These are phyloP conservation scores for Neolentinus lepideus DNA, from an alignment of 1,284 basidiomycete species.

Conservation along the genomic window DNA sequence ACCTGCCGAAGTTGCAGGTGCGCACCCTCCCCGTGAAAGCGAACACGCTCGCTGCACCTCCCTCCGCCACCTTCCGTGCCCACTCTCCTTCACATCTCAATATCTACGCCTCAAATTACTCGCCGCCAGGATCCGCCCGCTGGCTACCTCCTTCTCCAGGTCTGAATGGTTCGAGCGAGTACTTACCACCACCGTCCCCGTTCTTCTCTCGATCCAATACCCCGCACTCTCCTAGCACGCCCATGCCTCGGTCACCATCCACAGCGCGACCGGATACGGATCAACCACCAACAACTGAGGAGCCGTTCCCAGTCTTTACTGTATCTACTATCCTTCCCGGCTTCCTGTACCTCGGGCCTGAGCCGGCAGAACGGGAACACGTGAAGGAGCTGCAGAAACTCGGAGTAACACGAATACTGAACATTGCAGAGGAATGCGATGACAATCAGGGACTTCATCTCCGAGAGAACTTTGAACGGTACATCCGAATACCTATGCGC, in stretches of 20 bases:
- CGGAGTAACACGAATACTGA: slow-evolving; percentile 87
- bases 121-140: slow-evolving; percentile 42
- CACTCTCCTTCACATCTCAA: slow-evolving; percentile 58
- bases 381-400: slow-evolving; percentile 64
- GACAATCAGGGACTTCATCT: slow-evolving; percentile 71
- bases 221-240: slow-evolving; percentile 23
- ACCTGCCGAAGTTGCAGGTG: slow-evolving; percentile 50
- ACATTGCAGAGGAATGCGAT: slow-evolving; percentile 88
- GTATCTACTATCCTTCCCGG: slow-evolving; percentile 86
- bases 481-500: slow-evolving; percentile 84
- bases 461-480: slow-evolving; percentile 68
- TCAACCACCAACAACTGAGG: slow-evolving; percentile 46
- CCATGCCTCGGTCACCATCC: slow-evolving; percentile 38
- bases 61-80: slow-evolving; percentile 24
- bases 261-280: slow-evolving; percentile 53
- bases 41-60: slow-evolving; percentile 49
- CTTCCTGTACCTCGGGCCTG: slow-evolving; percentile 89
- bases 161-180: slow-evolving; percentile 10
- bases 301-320: slow-evolving; percentile 56
- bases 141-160: slow-evolving; percentile 17
- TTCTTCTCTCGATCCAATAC: slow-evolving; percentile 16
- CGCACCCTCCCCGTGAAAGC: slow-evolving; percentile 49
- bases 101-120: slow-evolving; percentile 47
- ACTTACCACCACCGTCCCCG: slow-evolving; percentile 25
- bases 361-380: slow-evolving; percentile 70